Evolutionary conservation across 345 rosid species (phyloP).

Genomic region (Aquilaria malaccensis): DNA sequence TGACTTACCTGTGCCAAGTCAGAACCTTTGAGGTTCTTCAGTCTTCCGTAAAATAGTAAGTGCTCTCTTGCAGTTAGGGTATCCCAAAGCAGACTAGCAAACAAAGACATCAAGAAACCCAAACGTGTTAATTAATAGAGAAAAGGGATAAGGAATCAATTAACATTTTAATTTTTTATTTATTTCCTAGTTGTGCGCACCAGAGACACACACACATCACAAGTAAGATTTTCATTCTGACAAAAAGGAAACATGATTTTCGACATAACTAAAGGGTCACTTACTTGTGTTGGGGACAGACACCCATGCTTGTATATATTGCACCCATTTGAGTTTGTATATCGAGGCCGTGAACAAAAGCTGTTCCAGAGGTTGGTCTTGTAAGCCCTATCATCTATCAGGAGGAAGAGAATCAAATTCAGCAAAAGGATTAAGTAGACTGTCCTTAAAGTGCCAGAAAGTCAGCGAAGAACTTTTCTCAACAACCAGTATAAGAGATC

Average conservation of each 20-base stretch:
- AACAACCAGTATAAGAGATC: too few relatives aligned
- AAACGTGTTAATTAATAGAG: too few relatives aligned
- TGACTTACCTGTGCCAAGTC: conserved; percentile 49
- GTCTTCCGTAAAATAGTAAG: conserved; percentile 88
- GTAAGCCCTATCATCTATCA: conserved; percentile 88
- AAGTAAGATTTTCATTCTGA: neutral
- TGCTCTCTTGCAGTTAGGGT: conserved; percentile 89
- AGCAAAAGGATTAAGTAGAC: neutral
- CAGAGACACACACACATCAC: neutral
- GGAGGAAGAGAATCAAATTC: conserved; percentile 7
- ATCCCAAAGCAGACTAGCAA: conserved; percentile 87
- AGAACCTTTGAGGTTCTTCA: conserved; percentile 82
- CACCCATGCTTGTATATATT: conserved; percentile 91
- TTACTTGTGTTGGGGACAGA: conserved; percentile 97
- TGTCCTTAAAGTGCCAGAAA: too few relatives aligned
- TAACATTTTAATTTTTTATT: too few relatives aligned
- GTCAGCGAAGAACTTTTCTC: too few relatives aligned
- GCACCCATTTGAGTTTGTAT: conserved; percentile 66
- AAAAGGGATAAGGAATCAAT: too few relatives aligned
- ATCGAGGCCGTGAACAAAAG: conserved; percentile 68
- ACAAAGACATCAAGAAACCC: neutral
- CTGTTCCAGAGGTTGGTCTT: conserved; percentile 77
- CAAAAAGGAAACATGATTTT: neutral
- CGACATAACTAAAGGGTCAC: conserved; percentile 14
- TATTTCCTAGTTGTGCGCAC: too few relatives aligned